A percentile compares a stretch with the other conserved stretches of the same genome.
Evolutionary conservation across 1,284 basidiomycete species (phyloP).

Genomic region (Boletus sp.): DNA sequence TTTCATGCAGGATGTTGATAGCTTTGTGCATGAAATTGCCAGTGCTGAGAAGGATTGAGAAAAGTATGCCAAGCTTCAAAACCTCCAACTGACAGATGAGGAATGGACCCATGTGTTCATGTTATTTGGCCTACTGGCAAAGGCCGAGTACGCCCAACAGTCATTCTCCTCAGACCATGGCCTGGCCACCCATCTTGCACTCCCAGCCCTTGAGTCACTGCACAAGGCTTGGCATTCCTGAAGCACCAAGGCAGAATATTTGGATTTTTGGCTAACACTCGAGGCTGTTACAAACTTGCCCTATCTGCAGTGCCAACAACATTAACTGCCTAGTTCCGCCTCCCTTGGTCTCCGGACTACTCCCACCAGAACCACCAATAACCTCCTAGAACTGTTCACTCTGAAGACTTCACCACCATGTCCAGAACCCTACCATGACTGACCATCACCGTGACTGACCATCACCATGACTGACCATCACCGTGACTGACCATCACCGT

Average conservation of each 20-base stretch:
- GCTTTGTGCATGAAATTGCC: constrained; percentile 11
- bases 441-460: too few relatives aligned
- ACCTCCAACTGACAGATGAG: neutral
- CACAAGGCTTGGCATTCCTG: constrained; percentile 22
- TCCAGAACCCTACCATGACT: too few relatives aligned
- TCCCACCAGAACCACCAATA: too few relatives aligned
- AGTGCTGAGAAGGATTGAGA: constrained; percentile 3
- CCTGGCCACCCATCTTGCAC: constrained; percentile 3
- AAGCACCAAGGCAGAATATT: constrained; percentile 9
- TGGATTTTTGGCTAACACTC: constrained; percentile 18
- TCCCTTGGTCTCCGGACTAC: too few relatives aligned
- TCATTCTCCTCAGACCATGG: neutral
- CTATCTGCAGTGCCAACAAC: too few relatives aligned
- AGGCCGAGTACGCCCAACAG: constrained; percentile 6
- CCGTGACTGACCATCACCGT: too few relatives aligned
- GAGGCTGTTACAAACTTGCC: too few relatives aligned
- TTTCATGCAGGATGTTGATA: neutral
- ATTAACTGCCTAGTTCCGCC: too few relatives aligned
- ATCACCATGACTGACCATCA: too few relatives aligned
- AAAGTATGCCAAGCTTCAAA: constrained; percentile 2
- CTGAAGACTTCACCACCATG: too few relatives aligned
- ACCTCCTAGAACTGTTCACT: too few relatives aligned
- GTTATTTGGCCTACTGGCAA: neutral
- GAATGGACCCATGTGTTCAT: neutral
- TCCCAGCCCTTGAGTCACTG: constrained; percentile 28